These are phyloP conservation scores for Linum usitatissimum DNA, from an alignment of 345 rosid species.

Conservation along the genomic window DNA sequence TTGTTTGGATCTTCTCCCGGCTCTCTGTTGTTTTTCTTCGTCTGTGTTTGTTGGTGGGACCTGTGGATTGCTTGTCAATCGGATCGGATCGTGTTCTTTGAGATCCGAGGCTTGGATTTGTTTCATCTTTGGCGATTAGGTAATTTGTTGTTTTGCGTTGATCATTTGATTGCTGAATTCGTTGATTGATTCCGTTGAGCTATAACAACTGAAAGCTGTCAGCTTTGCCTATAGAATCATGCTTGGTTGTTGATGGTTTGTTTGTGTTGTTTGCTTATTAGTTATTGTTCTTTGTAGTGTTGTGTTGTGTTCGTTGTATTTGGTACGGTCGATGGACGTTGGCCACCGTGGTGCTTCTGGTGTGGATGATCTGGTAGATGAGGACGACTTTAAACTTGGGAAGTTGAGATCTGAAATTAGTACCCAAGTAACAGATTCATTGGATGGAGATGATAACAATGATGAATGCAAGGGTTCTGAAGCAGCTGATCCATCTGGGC, in stretches of 20 bases:
- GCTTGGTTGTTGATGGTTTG: neutral
- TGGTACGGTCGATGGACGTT: slow-evolving; percentile 31
- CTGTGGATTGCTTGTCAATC: neutral
- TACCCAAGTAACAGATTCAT: slow-evolving; percentile 17
- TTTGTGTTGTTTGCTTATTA: neutral
- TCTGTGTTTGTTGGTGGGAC: neutral
- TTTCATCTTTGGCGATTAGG: neutral
- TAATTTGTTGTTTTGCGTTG: neutral
- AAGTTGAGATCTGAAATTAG: slow-evolving; percentile 15
- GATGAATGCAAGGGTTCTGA: slow-evolving; percentile 25
- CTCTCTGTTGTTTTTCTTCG: neutral
- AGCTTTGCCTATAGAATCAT: no score
- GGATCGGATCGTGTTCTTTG: neutral
- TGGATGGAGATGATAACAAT: slow-evolving; percentile 29
- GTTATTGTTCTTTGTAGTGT: slow-evolving; percentile 11
- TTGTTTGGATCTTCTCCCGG: neutral
- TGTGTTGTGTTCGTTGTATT: neutral
- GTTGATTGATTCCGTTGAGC: neutral
- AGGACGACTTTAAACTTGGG: slow-evolving; percentile 20
- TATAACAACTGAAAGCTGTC: no score
- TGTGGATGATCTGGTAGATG: slow-evolving; percentile 25
- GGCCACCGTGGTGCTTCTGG: slow-evolving; percentile 12
- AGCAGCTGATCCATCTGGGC: slow-evolving; percentile 14
- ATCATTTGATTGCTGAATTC: neutral
- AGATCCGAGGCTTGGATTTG: neutral